phyloP scores from a whole-genome alignment of 331 rosid species.

The Phaseolus coccineus region DNA sequence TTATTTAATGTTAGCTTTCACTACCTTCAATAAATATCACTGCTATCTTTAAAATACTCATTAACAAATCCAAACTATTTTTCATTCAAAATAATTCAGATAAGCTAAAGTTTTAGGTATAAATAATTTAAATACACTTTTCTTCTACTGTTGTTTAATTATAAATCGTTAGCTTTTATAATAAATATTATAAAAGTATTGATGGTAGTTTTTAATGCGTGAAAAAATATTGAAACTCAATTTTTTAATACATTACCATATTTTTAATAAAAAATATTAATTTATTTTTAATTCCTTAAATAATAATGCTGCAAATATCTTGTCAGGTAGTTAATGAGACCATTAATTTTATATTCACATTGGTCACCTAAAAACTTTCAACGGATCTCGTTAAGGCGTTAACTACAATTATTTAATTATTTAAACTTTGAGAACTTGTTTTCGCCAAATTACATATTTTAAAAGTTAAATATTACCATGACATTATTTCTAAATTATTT shows the following conservation, averaged over 20 bases:
- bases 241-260: no score
- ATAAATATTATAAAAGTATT: no score
- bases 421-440: conserved; percentile 9
- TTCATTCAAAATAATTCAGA: no score
- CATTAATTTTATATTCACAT: not conserved
- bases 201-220: no score
- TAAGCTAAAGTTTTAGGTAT: no score
- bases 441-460: not conserved
- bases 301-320: not conserved
- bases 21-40: not conserved
- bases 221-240: no score
- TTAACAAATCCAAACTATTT: no score
- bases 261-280: no score
- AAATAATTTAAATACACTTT: no score
- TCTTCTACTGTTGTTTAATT: no score
- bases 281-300: not conserved
- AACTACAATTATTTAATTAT: not conserved
- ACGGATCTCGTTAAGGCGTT: not conserved
- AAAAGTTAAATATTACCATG: not conserved
- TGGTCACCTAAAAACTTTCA: not conserved
- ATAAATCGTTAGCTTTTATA: no score
- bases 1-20: not conserved
- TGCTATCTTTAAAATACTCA: not conserved
- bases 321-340: not conserved
- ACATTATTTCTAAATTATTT: no score